Conservation (phyloP, 73 alveolate species). For the Breviolum minutum region DNA sequence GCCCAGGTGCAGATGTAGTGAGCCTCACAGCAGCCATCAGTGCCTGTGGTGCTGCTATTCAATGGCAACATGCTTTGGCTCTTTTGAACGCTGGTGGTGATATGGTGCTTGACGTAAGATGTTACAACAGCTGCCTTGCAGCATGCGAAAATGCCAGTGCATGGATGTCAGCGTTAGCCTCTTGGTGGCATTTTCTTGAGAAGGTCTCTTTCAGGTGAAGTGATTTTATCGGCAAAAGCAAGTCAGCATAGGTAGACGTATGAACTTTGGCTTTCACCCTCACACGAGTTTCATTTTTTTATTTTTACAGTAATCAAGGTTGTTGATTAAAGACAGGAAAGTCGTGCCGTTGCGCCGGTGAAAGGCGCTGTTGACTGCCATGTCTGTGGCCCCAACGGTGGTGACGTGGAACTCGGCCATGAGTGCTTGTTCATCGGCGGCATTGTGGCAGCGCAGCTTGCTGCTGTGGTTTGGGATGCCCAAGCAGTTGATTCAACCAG, state of each 20-base stretch:
- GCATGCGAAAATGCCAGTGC: constrained; percentile 23
- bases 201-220: background rate
- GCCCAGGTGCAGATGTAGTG: constrained; percentile 36
- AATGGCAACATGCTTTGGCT: constrained; percentile 13
- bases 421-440: background rate
- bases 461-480: constrained; percentile 31
- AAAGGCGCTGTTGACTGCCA: background rate
- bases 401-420: constrained; percentile 22
- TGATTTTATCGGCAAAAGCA: too few species aligned
- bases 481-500: constrained; percentile 43
- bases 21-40: constrained; percentile 28
- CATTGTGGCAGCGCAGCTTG: constrained; percentile 1
- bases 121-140: background rate
- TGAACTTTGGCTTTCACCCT: background rate
- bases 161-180: background rate
- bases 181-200: background rate
- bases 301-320: background rate
- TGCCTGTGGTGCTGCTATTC: constrained; percentile 36
- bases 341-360: background rate
- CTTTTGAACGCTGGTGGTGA: background rate
- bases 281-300: background rate
- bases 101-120: background rate
- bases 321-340: background rate
- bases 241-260: too few species aligned
- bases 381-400: background rate